Evolutionary conservation across 768 basidiomycete genomes (phyloP), one percentile per base, ranked within the genome.

Genomic region (Crassisporium funariophilum): DNA sequence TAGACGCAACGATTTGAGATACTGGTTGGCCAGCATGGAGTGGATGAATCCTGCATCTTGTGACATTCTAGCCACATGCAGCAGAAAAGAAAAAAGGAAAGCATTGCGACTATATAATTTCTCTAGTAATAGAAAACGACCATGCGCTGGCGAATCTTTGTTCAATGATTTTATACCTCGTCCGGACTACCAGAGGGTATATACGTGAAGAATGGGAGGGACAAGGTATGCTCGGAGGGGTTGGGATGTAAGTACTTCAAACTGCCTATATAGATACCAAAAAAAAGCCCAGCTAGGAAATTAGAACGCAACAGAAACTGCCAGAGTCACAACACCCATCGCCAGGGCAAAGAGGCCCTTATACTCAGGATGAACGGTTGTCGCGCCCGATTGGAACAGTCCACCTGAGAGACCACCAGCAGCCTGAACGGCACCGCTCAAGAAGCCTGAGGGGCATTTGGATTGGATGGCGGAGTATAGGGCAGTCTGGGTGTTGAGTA

Each of bases 381-480:
- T 53, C n/a, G 55, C 48, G 13, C 63, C 65, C 2, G 53, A 58
- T 36, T 58, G 55, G 27, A 63, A 54, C 23, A 50, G 46, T 24
- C 64, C 66, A 17, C 62, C 62, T 16, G 63, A 64, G 31, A 72
- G 53, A 42, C 72, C 72, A 54, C 87, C 88, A 27, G 86, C 88
- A 35, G 86, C 87, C 61, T 82, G 73, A 23, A 86, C 79, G 15
- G 77, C 79, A 29, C 81, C 78, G 47, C 67, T 76, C 47, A 92
- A 73, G 80, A 92, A 97, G 58, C 69, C 75, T 6, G 64, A 20
- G 3, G 89, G 88, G 64, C 95, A 99, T 31, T 74, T 84, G 46
- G 54, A 53, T 33, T 70, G 62, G 56, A 94, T 73, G 46, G 71
- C 79, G 16, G 59, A 55, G 78, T 90, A 95, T 27, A 98, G 76